Base-by-base conservation (phyloP, 1,284 basidiomycete genomes). In the Pseudozyma hubeiensis region DNA sequence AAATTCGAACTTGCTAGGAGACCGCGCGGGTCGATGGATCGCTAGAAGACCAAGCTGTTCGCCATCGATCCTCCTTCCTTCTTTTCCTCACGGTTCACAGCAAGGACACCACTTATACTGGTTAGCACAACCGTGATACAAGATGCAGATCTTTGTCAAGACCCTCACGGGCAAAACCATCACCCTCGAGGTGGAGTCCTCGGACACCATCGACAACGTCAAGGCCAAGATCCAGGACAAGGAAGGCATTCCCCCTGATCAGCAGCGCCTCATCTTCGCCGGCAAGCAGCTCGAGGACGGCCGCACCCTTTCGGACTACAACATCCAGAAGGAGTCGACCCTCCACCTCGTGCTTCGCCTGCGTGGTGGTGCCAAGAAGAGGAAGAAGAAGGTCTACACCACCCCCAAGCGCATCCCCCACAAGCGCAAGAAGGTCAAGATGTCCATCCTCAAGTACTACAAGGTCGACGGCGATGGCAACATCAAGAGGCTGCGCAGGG, bases 311-410 rank as follows among this genome's bases (percentile, higher is more conserved):
- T 83, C 84, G 63, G 85, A 86, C 62, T 88, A 92, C 85, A 98
- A 98, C 85, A 88, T 86, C 82, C 95, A 98, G 85, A 97, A 97
- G 85, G 79, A 83, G 75, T 75, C 76, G 44, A 82, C 81, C 39
- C 74, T 82, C 37, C 81, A 82, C 75, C 75, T 82, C 10, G 81
- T 82, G 64, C 81, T 82, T 44, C 79, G 81, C 84, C 92, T 96
- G 53, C 93, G 93, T 87, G 93, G 93, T 89, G 94, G 93, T 89
- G 93, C 91, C 80, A 96, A 96, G 92, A 98, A 98, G 91, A 91
- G 96, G 86, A 99, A 99, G 91, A 99, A 98, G 90, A 98, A 98
- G 91, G 94, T 93, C 64, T 97, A 97, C 92, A 94, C 94, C 80
- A 89, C 88, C 85, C 96, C 96, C 87, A 99, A 99, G 91, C 98